Conservation (phyloP, 352 stramenopile genomes). For the Phytophthora citricola region DNA sequence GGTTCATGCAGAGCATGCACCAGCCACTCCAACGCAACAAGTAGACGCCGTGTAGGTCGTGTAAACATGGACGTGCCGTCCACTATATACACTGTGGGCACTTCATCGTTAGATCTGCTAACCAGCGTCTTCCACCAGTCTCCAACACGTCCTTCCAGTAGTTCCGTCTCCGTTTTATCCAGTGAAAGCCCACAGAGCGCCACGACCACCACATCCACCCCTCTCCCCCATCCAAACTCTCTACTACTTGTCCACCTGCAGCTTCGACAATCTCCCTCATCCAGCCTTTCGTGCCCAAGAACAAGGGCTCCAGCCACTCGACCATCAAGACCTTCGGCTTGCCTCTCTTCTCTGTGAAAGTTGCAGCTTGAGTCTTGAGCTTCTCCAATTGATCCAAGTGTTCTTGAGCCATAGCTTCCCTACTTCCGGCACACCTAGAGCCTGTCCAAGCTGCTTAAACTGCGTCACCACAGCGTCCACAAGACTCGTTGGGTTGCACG, state of each 20-base stretch:
- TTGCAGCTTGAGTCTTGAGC: constrained; percentile 31
- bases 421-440: constrained; percentile 47
- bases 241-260: constrained; percentile 47
- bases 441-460: constrained; percentile 58
- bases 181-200: constrained; percentile 66
- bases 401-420: constrained; percentile 45
- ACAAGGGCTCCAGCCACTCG: constrained; percentile 80
- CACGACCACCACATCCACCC: constrained; percentile 61
- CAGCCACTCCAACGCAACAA: constrained; percentile 68
- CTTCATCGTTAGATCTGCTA: neutral
- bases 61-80: constrained; percentile 81
- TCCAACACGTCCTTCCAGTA: constrained; percentile 44
- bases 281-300: constrained; percentile 68
- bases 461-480: constrained; percentile 53
- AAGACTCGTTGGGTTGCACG: constrained; percentile 55
- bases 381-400: constrained; percentile 36
- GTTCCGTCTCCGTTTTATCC: constrained; percentile 50
- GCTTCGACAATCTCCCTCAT: constrained; percentile 69
- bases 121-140: constrained; percentile 48
- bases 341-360: constrained; percentile 15
- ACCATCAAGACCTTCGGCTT: constrained; percentile 57
- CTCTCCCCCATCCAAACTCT: constrained; percentile 26
- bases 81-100: constrained; percentile 55
- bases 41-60: constrained; percentile 59
- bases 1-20: constrained; percentile 47